Conservation (phyloP, 2,329 filamentous ascomycete genomes). For the Fusarium haematococcum region DNA sequence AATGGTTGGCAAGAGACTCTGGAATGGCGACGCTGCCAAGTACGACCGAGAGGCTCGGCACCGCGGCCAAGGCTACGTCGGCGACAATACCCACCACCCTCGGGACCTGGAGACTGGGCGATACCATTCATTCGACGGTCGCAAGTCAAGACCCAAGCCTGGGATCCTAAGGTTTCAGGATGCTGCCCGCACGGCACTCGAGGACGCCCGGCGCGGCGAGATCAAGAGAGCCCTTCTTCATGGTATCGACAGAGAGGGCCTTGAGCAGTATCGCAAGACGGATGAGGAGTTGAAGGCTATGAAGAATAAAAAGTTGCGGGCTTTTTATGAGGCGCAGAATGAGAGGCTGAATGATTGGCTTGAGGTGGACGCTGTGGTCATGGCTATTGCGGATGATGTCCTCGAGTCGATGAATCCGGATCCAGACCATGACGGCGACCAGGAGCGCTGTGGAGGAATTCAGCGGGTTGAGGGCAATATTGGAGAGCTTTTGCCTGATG, state of each 20-base stretch:
- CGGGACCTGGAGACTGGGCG: constrained; percentile 39
- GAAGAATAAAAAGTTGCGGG: constrained; percentile 44
- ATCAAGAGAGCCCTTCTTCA: constrained; percentile 47
- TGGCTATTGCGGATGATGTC: constrained; percentile 49
- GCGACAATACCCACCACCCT: constrained; percentile 22
- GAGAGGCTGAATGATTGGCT: constrained; percentile 50
- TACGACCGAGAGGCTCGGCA: constrained; percentile 12
- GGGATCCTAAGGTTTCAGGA: constrained; percentile 55
- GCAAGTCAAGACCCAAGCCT: constrained; percentile 21
- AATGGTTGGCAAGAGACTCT: constrained; percentile 41
- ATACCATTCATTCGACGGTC: constrained; percentile 8
- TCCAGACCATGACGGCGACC: constrained; percentile 49
- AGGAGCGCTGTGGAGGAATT: constrained; percentile 46
- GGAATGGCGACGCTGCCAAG: constrained; percentile 4
- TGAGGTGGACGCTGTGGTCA: constrained; percentile 50
- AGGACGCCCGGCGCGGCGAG: constrained; percentile 46
- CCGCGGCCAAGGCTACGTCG: constrained; percentile 16
- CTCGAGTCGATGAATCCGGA: constrained; percentile 51
- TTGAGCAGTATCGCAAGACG: constrained; percentile 47
- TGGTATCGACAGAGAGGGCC: constrained; percentile 44
- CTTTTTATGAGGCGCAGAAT: constrained; percentile 48
- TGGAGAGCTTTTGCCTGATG: constrained; percentile 47
- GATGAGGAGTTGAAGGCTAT: constrained; percentile 45
- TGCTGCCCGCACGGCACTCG: constrained; percentile 45
- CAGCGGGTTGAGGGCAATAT: constrained; percentile 48